phyloP scores from a whole-genome alignment of 495 filamentous ascomycete species.

The Lindgomyces ingoldianus region DNA sequence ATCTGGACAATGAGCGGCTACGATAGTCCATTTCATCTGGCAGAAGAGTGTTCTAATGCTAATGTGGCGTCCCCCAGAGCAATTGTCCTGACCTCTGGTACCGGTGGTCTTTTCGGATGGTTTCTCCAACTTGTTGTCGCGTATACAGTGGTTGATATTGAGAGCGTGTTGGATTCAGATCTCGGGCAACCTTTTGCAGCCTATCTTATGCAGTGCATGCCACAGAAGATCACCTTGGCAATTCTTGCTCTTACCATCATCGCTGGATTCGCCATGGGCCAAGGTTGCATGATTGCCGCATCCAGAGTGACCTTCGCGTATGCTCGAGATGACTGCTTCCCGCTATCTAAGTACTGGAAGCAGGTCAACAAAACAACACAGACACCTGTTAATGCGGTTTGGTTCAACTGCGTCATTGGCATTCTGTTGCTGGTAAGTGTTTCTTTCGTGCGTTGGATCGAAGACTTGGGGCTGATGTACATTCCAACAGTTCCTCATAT shows the following conservation, averaged over 20 bases:
- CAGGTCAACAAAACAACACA: conserved; percentile 64
- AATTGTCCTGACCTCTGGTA: conserved; percentile 70
- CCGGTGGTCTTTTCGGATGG: conserved; percentile 73
- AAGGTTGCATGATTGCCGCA: conserved; percentile 81
- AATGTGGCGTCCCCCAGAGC: conserved; percentile 72
- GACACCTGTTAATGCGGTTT: conserved; percentile 78
- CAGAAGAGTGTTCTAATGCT: conserved; percentile 78
- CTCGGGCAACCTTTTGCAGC: conserved; percentile 77
- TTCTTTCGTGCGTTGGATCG: too few relatives aligned
- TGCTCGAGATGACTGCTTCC: conserved; percentile 75
- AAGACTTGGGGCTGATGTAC: too few relatives aligned
- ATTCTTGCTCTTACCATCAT: conserved; percentile 71
- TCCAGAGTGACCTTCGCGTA: conserved; percentile 79
- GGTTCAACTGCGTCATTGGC: conserved; percentile 68
- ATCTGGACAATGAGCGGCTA: conserved; percentile 71
- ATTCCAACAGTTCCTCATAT: conserved; percentile 69
- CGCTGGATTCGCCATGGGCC: conserved; percentile 78
- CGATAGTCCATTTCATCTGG: conserved; percentile 74
- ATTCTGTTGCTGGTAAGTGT: conserved; percentile 64
- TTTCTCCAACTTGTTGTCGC: conserved; percentile 75
- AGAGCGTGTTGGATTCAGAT: conserved; percentile 59
- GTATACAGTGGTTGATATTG: conserved; percentile 75
- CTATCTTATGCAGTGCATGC: conserved; percentile 70
- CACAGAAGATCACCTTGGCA: conserved; percentile 63
- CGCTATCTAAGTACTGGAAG: conserved; percentile 62